These are phyloP conservation scores for Peterozyma toletana DNA, from an alignment of 805 yeast species.

Conservation along the genomic window DNA sequence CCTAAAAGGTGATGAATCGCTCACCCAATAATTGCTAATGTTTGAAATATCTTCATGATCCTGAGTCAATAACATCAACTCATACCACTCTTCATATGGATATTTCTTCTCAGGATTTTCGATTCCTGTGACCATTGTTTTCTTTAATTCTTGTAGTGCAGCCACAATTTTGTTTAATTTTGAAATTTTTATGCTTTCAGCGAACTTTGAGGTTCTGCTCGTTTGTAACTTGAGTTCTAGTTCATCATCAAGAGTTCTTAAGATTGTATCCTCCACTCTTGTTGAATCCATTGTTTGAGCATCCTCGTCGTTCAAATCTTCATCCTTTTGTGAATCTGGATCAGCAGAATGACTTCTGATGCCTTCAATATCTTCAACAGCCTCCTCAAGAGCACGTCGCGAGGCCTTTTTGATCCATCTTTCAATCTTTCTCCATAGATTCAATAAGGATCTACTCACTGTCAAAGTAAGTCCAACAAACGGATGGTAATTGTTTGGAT, in stretches of 20 bases:
- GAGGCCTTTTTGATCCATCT: constrained; percentile 2
- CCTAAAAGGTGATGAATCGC: constrained; percentile 59
- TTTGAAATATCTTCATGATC: constrained; percentile 3
- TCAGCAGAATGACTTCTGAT: not conserved
- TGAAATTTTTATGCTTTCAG: constrained; percentile 2
- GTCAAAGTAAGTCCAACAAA: not conserved
- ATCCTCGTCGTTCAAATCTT: not conserved
- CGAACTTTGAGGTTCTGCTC: not conserved
- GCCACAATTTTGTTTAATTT: constrained; percentile 11
- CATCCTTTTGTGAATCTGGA: not conserved
- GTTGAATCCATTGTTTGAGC: constrained; percentile 1
- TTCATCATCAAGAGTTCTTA: too few relatives aligned
- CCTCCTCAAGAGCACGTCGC: constrained; percentile 4
- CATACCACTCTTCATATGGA: constrained; percentile 44
- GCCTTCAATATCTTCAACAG: constrained; percentile 1
- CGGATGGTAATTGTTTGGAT: constrained; percentile 7
- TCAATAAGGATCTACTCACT: not conserved
- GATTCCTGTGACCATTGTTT: constrained; percentile 24
- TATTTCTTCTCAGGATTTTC: constrained; percentile 35
- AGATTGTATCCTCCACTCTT: too few relatives aligned
- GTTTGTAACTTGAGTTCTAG: not conserved
- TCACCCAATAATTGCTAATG: constrained; percentile 47
- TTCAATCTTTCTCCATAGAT: constrained; percentile 11
- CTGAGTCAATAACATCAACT: constrained; percentile 19
- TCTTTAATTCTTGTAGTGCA: constrained; percentile 23